Base-by-base conservation (phyloP, 345 rosid genomes). In the Aegle marmelos region DNA sequence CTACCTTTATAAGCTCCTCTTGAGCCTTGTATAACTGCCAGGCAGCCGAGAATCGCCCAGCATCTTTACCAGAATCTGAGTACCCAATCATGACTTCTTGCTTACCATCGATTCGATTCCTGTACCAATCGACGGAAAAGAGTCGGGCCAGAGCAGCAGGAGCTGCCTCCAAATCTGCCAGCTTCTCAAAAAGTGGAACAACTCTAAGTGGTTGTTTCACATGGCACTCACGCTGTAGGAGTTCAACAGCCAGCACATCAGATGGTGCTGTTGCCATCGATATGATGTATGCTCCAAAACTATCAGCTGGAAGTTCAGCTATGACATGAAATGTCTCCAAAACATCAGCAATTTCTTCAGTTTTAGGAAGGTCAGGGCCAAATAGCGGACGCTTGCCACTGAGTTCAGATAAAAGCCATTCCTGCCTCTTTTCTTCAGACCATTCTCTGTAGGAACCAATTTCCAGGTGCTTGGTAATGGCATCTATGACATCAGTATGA, bases 41-140 rank as follows among this genome's bases (percentile, higher is more conserved):
- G 70, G 98, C 99, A 59, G 99, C 98, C 56, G 99, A 92, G 70
- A 96, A 76, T 53, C 99, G 87, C 6, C 99, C 99, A 33, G 98
- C 99, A 60, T 96, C 99, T 83, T 96, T 96, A 25, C 99, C 98
- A 17, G 98, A 96, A 76, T 96, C 99, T 3, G 99, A 96, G 83
- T 96, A 96, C 63, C 99, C 99, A 30, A 96, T 94, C 99, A 96
- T 96, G 80, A 96, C 99, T 82, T 96, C 99, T 82, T 96, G 99
- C 80, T 92, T 94, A 63, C 99, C 99, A 76, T 96, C 84, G 68
- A 96, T 94, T 61, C 88, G 92, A 76, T 96, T 79, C 79, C 88
- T 92, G 77, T 96, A 96, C 99, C 99, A 96, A 62, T 96, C 94
- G 58, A 96, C 67, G 13, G 99, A 96, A 83, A 96, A 96, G 68